Base-by-base conservation (phyloP, 176 grass and related monocot species). In the Hordeum marinum region DNA sequence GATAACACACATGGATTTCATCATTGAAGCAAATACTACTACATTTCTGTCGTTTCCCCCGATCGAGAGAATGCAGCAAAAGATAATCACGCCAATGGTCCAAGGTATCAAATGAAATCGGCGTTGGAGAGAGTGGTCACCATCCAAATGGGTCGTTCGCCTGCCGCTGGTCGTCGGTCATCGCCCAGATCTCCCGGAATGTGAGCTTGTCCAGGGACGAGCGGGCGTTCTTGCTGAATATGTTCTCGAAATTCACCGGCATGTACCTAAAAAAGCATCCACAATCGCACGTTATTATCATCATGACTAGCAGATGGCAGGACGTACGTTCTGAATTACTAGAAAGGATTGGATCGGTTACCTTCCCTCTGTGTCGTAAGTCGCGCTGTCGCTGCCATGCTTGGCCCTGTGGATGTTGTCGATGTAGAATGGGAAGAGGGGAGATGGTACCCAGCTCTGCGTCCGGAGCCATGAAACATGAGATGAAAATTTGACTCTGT, bases 171-270 rank as follows among this genome's bases (percentile, higher is more conserved):
- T 72, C 91, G 14, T 91, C 84, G n/a, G 89, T 92, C 94, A 97
- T 94, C 6, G 18, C 81, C 85, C 91, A 91, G 18, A 94, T 84
- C 25, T 97, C 94, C 24, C 77, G 21, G 24, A 94, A 90, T 2
- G 84, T 92, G 25, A 94, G 84, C 80, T 79, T 81, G 67, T 97
- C 89, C 0, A 89, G 91, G 9, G 54, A 77, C 31, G 94, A 90
- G 78, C 61, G 85, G 2, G 91, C 94, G 59, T 97, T 90, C 79
- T 97, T 94, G 87, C 94, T 94, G 91, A 97, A 97, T 37, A 94
- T 86, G 89, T 86, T 97, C 85, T 98, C 95, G 72, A 98, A 95
- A 24, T 92, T 93, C 25, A 91, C 80, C 10, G 95, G 92, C 52
- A 98, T 24, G 72, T 82, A 98, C 89, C 92, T 98, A 60, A 14